Conservation (phyloP, 2,329 filamentous ascomycete species). For the Sporothrix brasiliensis region DNA sequence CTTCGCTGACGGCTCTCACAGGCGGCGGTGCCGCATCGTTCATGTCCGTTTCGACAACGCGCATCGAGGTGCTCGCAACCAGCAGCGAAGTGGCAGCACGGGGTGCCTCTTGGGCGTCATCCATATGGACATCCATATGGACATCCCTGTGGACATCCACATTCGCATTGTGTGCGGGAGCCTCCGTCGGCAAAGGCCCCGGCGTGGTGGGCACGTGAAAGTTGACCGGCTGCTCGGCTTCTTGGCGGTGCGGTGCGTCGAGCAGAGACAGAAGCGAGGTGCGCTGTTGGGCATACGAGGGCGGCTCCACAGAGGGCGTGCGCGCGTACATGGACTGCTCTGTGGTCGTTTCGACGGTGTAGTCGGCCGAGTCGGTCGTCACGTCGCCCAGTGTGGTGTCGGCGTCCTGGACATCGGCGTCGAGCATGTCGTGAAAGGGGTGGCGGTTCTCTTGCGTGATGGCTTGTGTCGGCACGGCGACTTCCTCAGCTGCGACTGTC, state of each 20-base stretch:
- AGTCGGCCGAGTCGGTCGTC: slow-evolving; percentile 28
- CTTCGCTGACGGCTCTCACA: neutral
- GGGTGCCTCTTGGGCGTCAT: slow-evolving; percentile 19
- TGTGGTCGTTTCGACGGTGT: slow-evolving; percentile 26
- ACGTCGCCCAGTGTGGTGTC: slow-evolving; percentile 43
- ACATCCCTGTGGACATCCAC: slow-evolving; percentile 14
- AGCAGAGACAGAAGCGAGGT: slow-evolving; percentile 65
- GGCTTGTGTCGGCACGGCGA: neutral
- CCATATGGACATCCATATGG: slow-evolving; percentile 16
- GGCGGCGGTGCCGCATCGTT: neutral
- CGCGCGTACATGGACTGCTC: slow-evolving; percentile 54
- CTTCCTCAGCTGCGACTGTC: neutral
- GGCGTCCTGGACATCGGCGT: slow-evolving; percentile 39
- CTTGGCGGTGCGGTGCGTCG: slow-evolving; percentile 55
- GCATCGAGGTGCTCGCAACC: slow-evolving; percentile 26
- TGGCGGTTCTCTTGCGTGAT: neutral
- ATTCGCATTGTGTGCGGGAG: neutral
- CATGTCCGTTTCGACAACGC: slow-evolving; percentile 22
- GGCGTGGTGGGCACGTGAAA: slow-evolving; percentile 49
- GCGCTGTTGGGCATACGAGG: slow-evolving; percentile 59
- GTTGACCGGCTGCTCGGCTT: slow-evolving; percentile 41
- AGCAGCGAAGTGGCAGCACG: slow-evolving; percentile 24
- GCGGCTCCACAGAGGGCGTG: slow-evolving; percentile 65
- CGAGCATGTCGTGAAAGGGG: slow-evolving; percentile 22
- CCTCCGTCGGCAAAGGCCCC: neutral